phyloP scores from a whole-genome alignment of 192 early-diverging fungal species.

The Podila horticola region DNA sequence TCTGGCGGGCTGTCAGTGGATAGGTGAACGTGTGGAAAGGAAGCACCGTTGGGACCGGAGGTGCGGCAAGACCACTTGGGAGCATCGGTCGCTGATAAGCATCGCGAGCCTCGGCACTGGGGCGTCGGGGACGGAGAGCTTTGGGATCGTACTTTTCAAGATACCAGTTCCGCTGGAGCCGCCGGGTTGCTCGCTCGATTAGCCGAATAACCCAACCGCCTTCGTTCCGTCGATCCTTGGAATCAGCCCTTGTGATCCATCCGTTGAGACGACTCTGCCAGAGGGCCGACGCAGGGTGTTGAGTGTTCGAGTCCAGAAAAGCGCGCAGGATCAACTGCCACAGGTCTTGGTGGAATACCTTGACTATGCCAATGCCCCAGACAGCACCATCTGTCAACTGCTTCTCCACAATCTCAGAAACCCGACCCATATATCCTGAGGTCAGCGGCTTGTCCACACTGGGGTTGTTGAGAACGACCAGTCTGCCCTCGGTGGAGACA shows the following conservation, averaged over 20 bases:
- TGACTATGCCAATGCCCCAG: constrained; percentile 68
- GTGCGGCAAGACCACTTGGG: constrained; percentile 57
- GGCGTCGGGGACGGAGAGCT: constrained; percentile 8
- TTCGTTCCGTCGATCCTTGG: constrained; percentile 62
- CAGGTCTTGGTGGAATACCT: constrained; percentile 40
- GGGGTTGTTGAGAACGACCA: constrained; percentile 20
- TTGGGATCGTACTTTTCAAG: constrained; percentile 56
- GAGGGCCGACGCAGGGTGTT: constrained; percentile 16
- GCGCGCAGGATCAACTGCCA: constrained; percentile 34
- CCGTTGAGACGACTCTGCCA: constrained; percentile 31
- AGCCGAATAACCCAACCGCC: constrained; percentile 80
- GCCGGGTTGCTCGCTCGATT: constrained; percentile 64
- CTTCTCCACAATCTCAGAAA: constrained; percentile 81
- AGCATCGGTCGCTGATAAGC: constrained; percentile 46
- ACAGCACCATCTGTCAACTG: constrained; percentile 74
- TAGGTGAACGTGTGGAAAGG: constrained; percentile 98
- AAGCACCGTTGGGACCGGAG: constrained; percentile 83
- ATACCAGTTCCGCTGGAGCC: constrained; percentile 76
- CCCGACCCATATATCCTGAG: constrained; percentile 78
- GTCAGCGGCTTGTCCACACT: constrained; percentile 19
- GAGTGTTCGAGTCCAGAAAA: constrained; percentile 22
- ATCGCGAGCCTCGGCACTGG: constrained; percentile 10
- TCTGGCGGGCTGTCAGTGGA: constrained; percentile 82
- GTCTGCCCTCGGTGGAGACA: constrained; percentile 47
- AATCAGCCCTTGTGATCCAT: constrained; percentile 22